Conservation (phyloP, 1,139 yeast genomes). For the Blastobotrys malaysiensis region DNA sequence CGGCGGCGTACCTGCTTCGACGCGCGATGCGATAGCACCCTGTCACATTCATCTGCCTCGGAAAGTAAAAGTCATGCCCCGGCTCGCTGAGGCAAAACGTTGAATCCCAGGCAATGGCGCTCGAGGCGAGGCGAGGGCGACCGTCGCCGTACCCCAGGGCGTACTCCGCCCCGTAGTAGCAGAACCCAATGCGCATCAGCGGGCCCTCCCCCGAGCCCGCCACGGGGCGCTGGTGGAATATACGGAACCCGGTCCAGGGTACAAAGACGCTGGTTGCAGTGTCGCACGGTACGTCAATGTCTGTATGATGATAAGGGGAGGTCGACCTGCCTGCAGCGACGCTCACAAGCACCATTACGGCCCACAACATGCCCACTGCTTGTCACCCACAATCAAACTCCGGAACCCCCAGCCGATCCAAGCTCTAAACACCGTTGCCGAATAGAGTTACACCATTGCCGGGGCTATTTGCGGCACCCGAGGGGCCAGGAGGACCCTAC, state of each 20-base stretch:
- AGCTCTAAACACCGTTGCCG: background rate
- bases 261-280: constrained; percentile 20
- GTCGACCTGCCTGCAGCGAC: constrained; percentile 5
- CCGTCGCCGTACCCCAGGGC: constrained; percentile 10
- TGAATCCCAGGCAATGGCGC: background rate
- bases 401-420: too few species aligned
- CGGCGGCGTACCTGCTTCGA: constrained; percentile 6
- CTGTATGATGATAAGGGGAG: constrained; percentile 18
- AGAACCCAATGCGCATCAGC: constrained; percentile 16
- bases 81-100: constrained; percentile 16
- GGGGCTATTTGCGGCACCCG: background rate
- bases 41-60: constrained; percentile 1
- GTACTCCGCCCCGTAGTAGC: constrained; percentile 19
- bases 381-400: too few species aligned
- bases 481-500: background rate
- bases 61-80: background rate
- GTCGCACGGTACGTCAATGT: constrained; percentile 21
- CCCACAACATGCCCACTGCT: background rate
- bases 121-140: background rate
- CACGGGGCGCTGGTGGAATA: constrained; percentile 14
- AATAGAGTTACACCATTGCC: background rate
- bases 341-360: background rate
- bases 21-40: constrained; percentile 24
- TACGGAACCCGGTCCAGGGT: constrained; percentile 26
- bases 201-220: background rate